phyloP scores from a whole-genome alignment of 805 yeast species.

The Scheffersomyces amazonensis region DNA sequence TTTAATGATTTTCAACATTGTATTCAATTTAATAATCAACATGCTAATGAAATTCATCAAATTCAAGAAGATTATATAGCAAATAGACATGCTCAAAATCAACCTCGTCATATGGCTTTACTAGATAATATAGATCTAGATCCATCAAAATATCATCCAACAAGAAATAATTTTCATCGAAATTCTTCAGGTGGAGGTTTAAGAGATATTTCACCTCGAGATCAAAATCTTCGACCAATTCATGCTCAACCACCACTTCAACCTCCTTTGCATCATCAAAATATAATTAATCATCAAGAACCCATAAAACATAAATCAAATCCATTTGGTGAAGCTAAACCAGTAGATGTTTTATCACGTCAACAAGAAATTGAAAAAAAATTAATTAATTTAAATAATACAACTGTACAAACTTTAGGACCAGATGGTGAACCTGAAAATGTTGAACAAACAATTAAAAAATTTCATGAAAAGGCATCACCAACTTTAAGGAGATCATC shows the following conservation, averaged over 20 bases:
- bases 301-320: slow-evolving; percentile 43
- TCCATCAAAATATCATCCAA: background rate
- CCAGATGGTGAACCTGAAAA: slow-evolving; percentile 7
- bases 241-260: background rate
- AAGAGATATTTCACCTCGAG: background rate
- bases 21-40: slow-evolving; percentile 36
- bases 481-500: slow-evolving; percentile 7
- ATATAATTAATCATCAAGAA: background rate
- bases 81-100: slow-evolving; percentile 7
- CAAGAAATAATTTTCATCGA: background rate
- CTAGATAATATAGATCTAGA: slow-evolving; percentile 7
- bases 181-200: background rate
- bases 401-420: slow-evolving; percentile 29
- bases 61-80: slow-evolving; percentile 27
- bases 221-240: background rate
- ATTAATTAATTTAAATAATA: slow-evolving; percentile 26
- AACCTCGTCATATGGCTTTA: slow-evolving; percentile 10
- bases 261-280: background rate
- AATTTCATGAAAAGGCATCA: slow-evolving; percentile 12
- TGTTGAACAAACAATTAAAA: slow-evolving; percentile 8
- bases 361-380: slow-evolving; percentile 57
- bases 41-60: slow-evolving; percentile 25
- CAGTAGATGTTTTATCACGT: slow-evolving; percentile 72
- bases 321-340: slow-evolving; percentile 85
- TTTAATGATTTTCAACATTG: slow-evolving; percentile 39